Evolutionary conservation across 805 yeast species (phyloP).

Genomic region (Spathaspora sp.): DNA sequence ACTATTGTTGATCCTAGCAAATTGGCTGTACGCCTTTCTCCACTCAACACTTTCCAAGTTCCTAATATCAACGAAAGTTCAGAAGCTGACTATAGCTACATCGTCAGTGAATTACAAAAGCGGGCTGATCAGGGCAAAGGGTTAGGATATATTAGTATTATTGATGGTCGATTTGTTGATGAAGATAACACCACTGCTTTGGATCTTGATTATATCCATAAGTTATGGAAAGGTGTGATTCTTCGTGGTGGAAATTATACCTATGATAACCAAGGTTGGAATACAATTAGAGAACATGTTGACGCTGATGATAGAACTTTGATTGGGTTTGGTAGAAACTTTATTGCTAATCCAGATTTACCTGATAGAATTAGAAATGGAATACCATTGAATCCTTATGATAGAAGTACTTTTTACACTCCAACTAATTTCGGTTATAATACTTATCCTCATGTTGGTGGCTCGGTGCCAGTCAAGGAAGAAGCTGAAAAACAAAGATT

Average conservation of each 20-base stretch:
- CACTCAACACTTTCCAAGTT: slow-evolving; percentile 29
- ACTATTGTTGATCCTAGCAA: slow-evolving; percentile 19
- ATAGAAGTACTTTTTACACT: slow-evolving; percentile 38
- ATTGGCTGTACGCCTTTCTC: slow-evolving; percentile 32
- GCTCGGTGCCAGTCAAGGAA: slow-evolving; percentile 1
- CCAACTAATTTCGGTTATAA: slow-evolving; percentile 25
- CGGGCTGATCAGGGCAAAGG: slow-evolving; percentile 25
- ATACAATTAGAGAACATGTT: slow-evolving; percentile 6
- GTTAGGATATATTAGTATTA: slow-evolving; percentile 33
- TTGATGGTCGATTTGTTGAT: slow-evolving; percentile 17
- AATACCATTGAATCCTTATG: slow-evolving; percentile 30
- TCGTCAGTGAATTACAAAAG: slow-evolving; percentile 28
- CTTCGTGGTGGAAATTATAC: slow-evolving; percentile 16
- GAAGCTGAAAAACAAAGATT: slow-evolving; percentile 6
- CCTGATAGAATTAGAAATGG: slow-evolving; percentile 36
- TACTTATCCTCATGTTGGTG: slow-evolving; percentile 9
- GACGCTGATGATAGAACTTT: slow-evolving; percentile 32
- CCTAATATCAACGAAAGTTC: slow-evolving; percentile 24
- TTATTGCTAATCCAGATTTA: slow-evolving; percentile 44
- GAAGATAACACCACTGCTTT: slow-evolving; percentile 6
- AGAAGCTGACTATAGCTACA: slow-evolving; percentile 23
- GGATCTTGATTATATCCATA: slow-evolving; percentile 12
- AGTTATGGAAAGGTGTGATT: slow-evolving; percentile 27
- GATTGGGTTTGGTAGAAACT: slow-evolving; percentile 39
- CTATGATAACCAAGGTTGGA: slow-evolving; percentile 4